These are phyloP conservation scores for Phytomonas francai DNA, from an alignment of 208 protist species.

Conservation along the genomic window DNA sequence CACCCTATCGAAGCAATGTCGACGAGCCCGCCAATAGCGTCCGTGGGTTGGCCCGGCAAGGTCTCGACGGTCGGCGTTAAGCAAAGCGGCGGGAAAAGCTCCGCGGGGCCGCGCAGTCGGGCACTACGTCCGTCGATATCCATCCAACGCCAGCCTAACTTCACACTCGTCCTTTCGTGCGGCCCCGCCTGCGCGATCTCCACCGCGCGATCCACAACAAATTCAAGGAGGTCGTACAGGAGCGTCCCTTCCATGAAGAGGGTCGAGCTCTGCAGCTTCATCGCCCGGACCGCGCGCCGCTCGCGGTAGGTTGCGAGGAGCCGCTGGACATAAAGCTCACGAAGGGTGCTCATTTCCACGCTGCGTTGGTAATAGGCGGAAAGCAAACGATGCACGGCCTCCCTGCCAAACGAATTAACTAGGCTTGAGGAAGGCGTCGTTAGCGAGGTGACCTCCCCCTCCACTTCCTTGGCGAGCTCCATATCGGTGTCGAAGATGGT, in stretches of 20 bases:
- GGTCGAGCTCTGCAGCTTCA: slow-evolving; percentile 68
- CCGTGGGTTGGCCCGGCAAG: background rate
- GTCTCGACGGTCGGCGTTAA: slow-evolving; percentile 7
- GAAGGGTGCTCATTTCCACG: slow-evolving; percentile 47
- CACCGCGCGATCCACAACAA: slow-evolving; percentile 74
- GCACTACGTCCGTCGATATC: slow-evolving; percentile 77
- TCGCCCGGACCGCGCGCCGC: slow-evolving; percentile 52
- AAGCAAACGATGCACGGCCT: slow-evolving; percentile 43
- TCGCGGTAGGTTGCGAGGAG: slow-evolving; percentile 48
- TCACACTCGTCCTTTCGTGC: slow-evolving; percentile 14
- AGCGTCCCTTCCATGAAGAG: slow-evolving; percentile 65
- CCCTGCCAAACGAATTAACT: no score
- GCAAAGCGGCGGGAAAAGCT: slow-evolving; percentile 63
- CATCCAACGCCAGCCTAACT: slow-evolving; percentile 46
- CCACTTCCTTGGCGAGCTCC: slow-evolving; percentile 13
- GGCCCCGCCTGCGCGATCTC: slow-evolving; percentile 48
- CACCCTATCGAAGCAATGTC: background rate
- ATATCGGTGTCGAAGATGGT: slow-evolving; percentile 10
- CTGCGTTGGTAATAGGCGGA: slow-evolving; percentile 54
- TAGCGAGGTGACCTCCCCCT: background rate
- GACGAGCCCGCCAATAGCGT: background rate
- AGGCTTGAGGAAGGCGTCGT: no score
- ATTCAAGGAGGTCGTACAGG: slow-evolving; percentile 71
- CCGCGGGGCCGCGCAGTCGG: slow-evolving; percentile 35
- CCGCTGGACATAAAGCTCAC: slow-evolving; percentile 50